phyloP scores from a whole-genome alignment of 495 filamentous ascomycete species.

The Aspergillus nanangensis region DNA sequence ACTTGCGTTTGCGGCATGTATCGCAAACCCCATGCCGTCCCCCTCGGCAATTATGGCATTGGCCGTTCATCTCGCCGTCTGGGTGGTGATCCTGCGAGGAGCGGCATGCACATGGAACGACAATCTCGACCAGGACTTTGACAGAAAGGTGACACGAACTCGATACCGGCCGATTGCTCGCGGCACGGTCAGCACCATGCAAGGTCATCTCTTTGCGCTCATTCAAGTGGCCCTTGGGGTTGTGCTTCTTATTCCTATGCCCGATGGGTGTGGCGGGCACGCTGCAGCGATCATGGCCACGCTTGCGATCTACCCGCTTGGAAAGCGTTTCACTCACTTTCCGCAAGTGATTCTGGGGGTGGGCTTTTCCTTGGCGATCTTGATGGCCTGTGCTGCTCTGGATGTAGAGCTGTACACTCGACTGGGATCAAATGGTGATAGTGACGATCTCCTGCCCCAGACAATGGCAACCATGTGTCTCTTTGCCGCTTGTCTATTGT shows the following conservation, averaged over 20 bases:
- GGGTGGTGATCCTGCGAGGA: constrained; percentile 25
- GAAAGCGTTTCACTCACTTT: constrained; percentile 36
- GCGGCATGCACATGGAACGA: constrained; percentile 40
- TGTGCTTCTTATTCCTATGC: constrained; percentile 16
- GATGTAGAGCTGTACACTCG: constrained; percentile 18
- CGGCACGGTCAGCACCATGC: constrained; percentile 26
- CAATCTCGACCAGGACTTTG: constrained; percentile 35
- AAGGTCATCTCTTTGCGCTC: constrained; percentile 28
- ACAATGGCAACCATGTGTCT: not conserved
- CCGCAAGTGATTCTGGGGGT: constrained; percentile 36
- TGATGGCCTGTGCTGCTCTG: constrained; percentile 22
- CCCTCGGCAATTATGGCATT: not conserved
- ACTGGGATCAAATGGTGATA: not conserved
- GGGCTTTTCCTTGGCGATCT: constrained; percentile 12
- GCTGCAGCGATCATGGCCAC: not conserved
- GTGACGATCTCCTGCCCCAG: not conserved
- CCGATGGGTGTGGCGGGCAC: constrained; percentile 5
- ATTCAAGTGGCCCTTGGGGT: constrained; percentile 5
- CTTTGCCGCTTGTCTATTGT: constrained; percentile 11
- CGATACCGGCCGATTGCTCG: constrained; percentile 32
- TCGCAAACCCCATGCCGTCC: not conserved
- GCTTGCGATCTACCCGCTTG: constrained; percentile 26
- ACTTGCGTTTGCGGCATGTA: not conserved
- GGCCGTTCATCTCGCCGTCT: not conserved
- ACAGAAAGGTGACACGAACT: constrained; percentile 29